Conservation (phyloP, 371 early-diverging fungal genomes). For the Haplosporangium sp. region DNA sequence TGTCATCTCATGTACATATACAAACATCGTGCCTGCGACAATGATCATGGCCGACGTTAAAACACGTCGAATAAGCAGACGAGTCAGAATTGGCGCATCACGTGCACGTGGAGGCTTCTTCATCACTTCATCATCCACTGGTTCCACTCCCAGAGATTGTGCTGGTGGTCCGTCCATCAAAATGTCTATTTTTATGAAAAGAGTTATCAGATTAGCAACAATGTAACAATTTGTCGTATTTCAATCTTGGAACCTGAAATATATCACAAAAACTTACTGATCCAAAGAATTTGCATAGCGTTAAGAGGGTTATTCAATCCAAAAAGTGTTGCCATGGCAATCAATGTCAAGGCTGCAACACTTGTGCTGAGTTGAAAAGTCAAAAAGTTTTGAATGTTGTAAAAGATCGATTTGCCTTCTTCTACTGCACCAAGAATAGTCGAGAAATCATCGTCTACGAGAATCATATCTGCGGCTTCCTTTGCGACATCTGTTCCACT, state of each 20-base stretch:
- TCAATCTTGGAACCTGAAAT: not conserved
- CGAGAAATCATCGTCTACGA: slow-evolving; percentile 89
- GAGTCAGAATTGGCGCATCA: slow-evolving; percentile 81
- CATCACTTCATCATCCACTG: slow-evolving; percentile 87
- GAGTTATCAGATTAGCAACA: not conserved
- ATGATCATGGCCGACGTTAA: slow-evolving; percentile 85
- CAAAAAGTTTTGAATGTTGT: slow-evolving; percentile 93
- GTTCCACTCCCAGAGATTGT: slow-evolving; percentile 90
- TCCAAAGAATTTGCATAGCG: slow-evolving; percentile 98
- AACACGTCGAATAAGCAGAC: slow-evolving; percentile 79
- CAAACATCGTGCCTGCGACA: slow-evolving; percentile 88
- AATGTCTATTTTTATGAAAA: slow-evolving; percentile 67
- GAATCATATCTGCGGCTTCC: slow-evolving; percentile 93
- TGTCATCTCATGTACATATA: slow-evolving; percentile 83
- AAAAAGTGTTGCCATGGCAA: slow-evolving; percentile 88
- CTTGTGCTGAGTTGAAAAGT: slow-evolving; percentile 91
- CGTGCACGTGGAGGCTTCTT: slow-evolving; percentile 83
- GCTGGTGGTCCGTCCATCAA: slow-evolving; percentile 96
- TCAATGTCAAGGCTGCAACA: slow-evolving; percentile 85
- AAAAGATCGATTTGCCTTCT: slow-evolving; percentile 93
- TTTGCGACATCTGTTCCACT: slow-evolving; percentile 92
- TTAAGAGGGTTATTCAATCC: slow-evolving; percentile 93
- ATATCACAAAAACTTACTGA: slow-evolving; percentile 70
- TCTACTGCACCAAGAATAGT: slow-evolving; percentile 89
- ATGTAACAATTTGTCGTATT: not conserved